Base-by-base conservation (phyloP, 177 flowering plant genomes). In the Tripterygium wilfordii region DNA sequence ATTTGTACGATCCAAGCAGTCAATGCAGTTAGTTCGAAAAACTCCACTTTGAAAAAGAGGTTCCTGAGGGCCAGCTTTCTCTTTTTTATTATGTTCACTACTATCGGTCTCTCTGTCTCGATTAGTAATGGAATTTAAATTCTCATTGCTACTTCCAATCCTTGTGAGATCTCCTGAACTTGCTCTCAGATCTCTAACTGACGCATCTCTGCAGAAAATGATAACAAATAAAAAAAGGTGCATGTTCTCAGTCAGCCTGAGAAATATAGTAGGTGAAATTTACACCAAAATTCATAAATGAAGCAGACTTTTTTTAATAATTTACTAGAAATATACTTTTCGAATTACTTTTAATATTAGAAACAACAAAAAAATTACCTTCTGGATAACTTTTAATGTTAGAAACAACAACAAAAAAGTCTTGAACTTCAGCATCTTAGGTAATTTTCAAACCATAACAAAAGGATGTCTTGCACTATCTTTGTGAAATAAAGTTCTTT, bases 1-100 rank as follows among this genome's bases (percentile, higher is more conserved):
- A 75, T 92, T 92, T 71, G 98, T 92, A 33, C 98, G 88, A 58
- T 88, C 96, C 70, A 92, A 77, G 66, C 98, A 92, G 55, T 92
- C 98, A 45, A 92, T 88, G 65, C 98, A 92, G 44, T 92, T 92
- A 1, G 98, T 88, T 8, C 98, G 86, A 58, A 92, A 69, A 50
- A 92, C 96, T 48, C 98, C 98, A 70, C 85, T 86, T 67, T 92
- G 98, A 50, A 74, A 88, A 42, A 52, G 47, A 31, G 95, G 83
- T 33, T 56, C 71, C 21, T 61, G 48, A 42, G 73, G 64, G 59
- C 48, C 45, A 60, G 28, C 24, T 36, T 48, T 62, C 21, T 63
- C 78, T 20, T 66, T 76, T 40, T 29, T 51, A 46, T 44, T 57
- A 23, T 57, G 70, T 57, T 72, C 78, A 47, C 42, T 62, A 8